A percentile compares a stretch with the other conserved stretches of the same genome.
Evolutionary conservation across 2,329 filamentous ascomycete species (phyloP).

Genomic region (Neurospora sp.): DNA sequence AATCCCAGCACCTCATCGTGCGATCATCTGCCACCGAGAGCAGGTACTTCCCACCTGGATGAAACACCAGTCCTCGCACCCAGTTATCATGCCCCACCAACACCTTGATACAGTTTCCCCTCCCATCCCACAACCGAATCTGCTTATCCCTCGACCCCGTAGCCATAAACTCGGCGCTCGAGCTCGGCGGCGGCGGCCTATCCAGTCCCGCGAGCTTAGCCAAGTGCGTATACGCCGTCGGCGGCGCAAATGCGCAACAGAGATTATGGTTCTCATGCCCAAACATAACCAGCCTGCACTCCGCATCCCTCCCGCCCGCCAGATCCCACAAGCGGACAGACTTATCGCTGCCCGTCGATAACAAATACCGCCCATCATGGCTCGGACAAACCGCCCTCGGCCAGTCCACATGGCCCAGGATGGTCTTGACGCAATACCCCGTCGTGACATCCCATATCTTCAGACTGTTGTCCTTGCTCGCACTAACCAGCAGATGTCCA

Average conservation of each 20-base stretch:
- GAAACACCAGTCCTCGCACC: constrained; percentile 75
- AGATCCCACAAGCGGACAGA: constrained; percentile 78
- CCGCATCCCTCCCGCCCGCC: constrained; percentile 45
- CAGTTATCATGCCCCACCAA: constrained; percentile 86
- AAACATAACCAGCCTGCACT: constrained; percentile 67
- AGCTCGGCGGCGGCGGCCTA: constrained; percentile 63
- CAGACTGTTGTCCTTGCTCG: constrained; percentile 72
- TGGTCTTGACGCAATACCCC: constrained; percentile 82
- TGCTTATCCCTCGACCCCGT: constrained; percentile 82
- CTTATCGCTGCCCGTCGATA: constrained; percentile 76
- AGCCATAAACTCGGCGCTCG: constrained; percentile 69
- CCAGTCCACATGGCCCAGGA: constrained; percentile 76
- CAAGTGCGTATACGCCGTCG: constrained; percentile 64
- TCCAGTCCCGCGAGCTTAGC: constrained; percentile 69
- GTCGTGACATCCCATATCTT: constrained; percentile 87
- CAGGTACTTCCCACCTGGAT: constrained; percentile 82
- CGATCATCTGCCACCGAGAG: constrained; percentile 80
- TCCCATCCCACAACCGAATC: constrained; percentile 77
- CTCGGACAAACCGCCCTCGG: constrained; percentile 79
- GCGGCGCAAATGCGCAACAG: constrained; percentile 76
- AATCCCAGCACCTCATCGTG: constrained; percentile 84
- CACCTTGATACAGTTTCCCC: constrained; percentile 74
- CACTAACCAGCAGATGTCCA: constrained; percentile 71
- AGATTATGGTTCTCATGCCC: constrained; percentile 79
- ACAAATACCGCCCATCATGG: constrained; percentile 67